A percentile compares a stretch with the other conserved stretches of the same genome.
phyloP scores from a whole-genome alignment of 305 asterid species.

The Euphrasia arctica region DNA sequence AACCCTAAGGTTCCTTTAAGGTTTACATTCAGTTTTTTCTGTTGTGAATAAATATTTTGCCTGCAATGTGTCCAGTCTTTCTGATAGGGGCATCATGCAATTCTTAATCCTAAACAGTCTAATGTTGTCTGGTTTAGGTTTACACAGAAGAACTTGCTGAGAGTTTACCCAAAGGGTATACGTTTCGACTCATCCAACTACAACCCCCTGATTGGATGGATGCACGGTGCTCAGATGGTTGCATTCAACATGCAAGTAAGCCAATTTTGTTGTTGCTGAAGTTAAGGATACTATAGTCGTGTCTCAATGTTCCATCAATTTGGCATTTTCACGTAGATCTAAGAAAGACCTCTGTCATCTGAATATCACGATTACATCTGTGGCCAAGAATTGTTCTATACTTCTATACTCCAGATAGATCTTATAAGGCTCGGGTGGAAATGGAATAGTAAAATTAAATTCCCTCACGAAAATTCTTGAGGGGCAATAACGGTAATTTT shows the following conservation, averaged over 20 bases:
- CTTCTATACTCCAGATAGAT: background rate
- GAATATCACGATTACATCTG: background rate
- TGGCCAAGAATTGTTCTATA: background rate
- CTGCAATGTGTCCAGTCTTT: background rate
- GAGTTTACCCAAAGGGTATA: constrained; percentile 76
- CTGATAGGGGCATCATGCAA: background rate
- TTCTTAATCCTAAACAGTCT: constrained; percentile 5
- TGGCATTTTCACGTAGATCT: background rate
- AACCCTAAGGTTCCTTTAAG: background rate
- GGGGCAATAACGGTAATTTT: constrained; percentile 12
- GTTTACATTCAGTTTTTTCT: background rate
- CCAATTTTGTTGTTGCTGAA: constrained; percentile 9
- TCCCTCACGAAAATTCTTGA: background rate
- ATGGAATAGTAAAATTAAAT: background rate
- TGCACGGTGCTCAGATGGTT: constrained; percentile 92
- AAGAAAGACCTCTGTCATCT: constrained; percentile 3
- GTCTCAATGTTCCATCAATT: background rate
- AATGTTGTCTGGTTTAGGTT: constrained; percentile 45
- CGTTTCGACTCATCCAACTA: constrained; percentile 82
- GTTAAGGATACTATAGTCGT: background rate
- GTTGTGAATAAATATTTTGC: background rate
- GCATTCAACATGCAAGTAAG: constrained; percentile 86
- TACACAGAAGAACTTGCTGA: constrained; percentile 65
- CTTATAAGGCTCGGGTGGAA: background rate
- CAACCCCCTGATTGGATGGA: constrained; percentile 83